Percentiles rank a stretch among this genome's conserved stretches.
phyloP scores from a whole-genome alignment of 2,329 filamentous ascomycete genomes.

The Grosmannia clavigera region DNA sequence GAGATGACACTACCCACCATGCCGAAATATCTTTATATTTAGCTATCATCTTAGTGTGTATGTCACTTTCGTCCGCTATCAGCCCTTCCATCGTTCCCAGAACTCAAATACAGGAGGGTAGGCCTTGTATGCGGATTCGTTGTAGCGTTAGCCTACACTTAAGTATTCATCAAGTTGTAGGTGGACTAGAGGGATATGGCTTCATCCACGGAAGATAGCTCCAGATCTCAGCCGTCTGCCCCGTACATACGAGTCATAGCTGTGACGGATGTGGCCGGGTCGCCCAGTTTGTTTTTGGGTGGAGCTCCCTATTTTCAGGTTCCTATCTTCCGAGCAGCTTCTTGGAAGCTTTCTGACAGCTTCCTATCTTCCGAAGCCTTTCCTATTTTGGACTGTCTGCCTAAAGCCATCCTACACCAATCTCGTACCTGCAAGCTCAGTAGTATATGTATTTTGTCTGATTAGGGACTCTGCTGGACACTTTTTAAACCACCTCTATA shows the following conservation, averaged over 20 bases:
- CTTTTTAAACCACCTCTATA: background rate
- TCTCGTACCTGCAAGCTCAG: too few species aligned
- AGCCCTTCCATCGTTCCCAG: too few species aligned
- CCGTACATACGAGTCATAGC: background rate
- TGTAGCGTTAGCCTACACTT: too few species aligned
- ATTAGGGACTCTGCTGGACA: background rate
- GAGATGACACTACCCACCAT: background rate
- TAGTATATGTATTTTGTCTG: background rate
- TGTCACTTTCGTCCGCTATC: background rate
- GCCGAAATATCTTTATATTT: background rate
- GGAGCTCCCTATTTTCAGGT: background rate
- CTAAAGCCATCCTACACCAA: too few species aligned
- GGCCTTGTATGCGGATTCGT: too few species aligned
- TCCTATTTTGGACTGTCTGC: background rate
- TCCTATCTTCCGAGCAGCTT: too few species aligned
- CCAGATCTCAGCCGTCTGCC: too few species aligned
- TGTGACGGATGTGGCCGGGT: background rate
- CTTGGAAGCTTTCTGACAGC: too few species aligned
- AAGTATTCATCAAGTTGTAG: too few species aligned
- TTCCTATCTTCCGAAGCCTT: background rate
- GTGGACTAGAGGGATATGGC: too few species aligned
- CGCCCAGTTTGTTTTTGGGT: background rate
- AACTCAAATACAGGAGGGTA: too few species aligned
- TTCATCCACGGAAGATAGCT: too few species aligned
- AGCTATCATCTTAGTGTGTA: background rate